Evolutionary conservation across 208 protist species (phyloP).

Genomic region (Crithidia sp.): DNA sequence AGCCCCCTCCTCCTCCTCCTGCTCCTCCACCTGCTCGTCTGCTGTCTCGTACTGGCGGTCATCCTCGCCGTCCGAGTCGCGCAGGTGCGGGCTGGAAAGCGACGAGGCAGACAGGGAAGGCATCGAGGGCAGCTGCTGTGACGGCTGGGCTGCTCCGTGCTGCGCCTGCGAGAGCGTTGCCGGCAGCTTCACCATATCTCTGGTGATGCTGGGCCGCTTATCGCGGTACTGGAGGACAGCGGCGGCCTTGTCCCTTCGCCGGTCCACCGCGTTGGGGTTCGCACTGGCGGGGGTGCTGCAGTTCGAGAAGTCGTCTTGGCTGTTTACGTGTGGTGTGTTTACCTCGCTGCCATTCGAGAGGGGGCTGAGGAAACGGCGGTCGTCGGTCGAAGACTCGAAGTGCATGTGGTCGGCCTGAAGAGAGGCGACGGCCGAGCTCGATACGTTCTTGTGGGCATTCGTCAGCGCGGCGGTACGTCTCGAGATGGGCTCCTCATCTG

Average conservation of each 20-base stretch:
- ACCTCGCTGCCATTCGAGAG: conserved; percentile 14
- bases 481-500: too few relatives aligned
- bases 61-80: background rate
- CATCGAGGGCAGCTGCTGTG: background rate
- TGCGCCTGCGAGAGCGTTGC: background rate
- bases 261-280: background rate
- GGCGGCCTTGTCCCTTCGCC: background rate
- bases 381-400: conserved; percentile 12
- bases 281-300: conserved; percentile 3
- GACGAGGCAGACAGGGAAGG: conserved; percentile 10
- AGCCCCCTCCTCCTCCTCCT: background rate
- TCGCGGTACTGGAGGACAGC: background rate
- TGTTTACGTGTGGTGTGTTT: background rate
- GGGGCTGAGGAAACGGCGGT: conserved; percentile 16
- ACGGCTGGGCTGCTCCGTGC: background rate
- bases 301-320: conserved; percentile 10
- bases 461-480: background rate
- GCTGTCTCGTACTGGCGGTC: too few relatives aligned
- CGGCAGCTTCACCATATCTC: background rate
- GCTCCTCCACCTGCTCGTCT: background rate
- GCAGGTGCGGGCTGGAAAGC: conserved; percentile 14
- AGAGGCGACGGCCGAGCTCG: background rate
- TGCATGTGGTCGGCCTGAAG: conserved; percentile 7
- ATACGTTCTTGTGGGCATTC: background rate
- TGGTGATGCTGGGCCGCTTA: background rate